phyloP scores from a whole-genome alignment of 202 grass and related monocot genomes.

The Bolboschoenoplectus hybrid region DNA sequence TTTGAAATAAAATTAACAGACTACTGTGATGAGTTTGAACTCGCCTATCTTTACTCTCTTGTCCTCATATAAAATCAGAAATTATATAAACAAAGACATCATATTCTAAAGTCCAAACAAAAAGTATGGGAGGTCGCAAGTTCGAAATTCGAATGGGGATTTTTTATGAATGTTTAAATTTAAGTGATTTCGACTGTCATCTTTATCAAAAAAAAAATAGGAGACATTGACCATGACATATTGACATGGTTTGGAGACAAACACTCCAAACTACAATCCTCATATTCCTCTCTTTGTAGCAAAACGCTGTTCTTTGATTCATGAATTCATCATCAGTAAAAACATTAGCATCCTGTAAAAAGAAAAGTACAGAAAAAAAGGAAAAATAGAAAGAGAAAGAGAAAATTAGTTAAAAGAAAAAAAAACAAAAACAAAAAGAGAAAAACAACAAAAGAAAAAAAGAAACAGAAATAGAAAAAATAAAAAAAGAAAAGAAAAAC shows the following conservation, averaged over 20 bases:
- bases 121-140: not conserved
- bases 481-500: not conserved
- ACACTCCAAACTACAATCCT: constrained; percentile 2
- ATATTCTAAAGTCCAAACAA: not conserved
- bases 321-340: not conserved
- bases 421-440: no score
- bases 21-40: not conserved
- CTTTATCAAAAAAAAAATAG: not conserved
- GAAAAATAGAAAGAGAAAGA: not conserved
- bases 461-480: not conserved
- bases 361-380: not conserved
- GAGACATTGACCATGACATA: not conserved
- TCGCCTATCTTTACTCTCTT: not conserved
- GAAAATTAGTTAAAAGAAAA: no score
- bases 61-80: not conserved
- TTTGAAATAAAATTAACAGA: not conserved
- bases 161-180: no score
- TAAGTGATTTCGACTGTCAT: no score
- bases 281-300: not conserved
- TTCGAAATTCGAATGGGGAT: no score
- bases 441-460: no score
- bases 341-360: not conserved
- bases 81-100: not conserved
- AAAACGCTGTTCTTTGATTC: not conserved
- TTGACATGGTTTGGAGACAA: not conserved